Conservation (phyloP, 2,329 filamentous ascomycete species). For the Fusarium brevicatenulatum region DNA sequence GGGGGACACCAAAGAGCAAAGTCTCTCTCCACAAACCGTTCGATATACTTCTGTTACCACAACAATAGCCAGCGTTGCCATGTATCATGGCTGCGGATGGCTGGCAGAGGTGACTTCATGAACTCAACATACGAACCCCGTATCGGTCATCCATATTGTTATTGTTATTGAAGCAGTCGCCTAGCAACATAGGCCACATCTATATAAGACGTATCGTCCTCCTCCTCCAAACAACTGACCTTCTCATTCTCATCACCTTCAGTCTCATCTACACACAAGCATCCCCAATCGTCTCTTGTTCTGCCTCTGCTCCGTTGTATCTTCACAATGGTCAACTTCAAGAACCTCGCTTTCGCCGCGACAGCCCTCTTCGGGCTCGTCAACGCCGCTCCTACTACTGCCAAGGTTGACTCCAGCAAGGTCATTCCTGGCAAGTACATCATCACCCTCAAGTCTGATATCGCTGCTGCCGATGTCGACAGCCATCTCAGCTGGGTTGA, state of each 20-base stretch:
- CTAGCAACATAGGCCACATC: not conserved
- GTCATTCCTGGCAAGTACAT: conserved; percentile 62
- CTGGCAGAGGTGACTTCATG: not conserved
- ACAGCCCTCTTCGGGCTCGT: conserved; percentile 39
- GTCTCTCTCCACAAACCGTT: not conserved
- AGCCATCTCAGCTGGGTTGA: conserved; percentile 61
- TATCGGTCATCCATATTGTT: not conserved
- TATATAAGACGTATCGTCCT: conserved; percentile 37
- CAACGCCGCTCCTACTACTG: conserved; percentile 38
- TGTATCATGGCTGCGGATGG: not conserved
- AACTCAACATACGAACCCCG: not conserved
- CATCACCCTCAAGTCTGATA: conserved; percentile 67
- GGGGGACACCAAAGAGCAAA: not conserved
- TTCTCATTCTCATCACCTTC: conserved; percentile 18
- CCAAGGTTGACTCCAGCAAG: conserved; percentile 26
- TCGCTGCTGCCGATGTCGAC: conserved; percentile 56
- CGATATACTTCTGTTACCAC: not conserved
- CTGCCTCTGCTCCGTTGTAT: conserved; percentile 1
- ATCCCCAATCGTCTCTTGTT: conserved; percentile 4
- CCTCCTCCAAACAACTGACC: not conserved
- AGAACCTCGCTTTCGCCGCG: conserved; percentile 42
- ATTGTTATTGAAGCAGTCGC: conserved; percentile 1
- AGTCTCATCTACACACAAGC: conserved; percentile 16
- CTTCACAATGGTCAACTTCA: conserved; percentile 46
- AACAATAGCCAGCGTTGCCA: not conserved